A percentile compares a stretch with the other conserved stretches of the same genome.
Conservation (phyloP, 108 stramenopile genomes). For the Stephanodiscus triporus region DNA sequence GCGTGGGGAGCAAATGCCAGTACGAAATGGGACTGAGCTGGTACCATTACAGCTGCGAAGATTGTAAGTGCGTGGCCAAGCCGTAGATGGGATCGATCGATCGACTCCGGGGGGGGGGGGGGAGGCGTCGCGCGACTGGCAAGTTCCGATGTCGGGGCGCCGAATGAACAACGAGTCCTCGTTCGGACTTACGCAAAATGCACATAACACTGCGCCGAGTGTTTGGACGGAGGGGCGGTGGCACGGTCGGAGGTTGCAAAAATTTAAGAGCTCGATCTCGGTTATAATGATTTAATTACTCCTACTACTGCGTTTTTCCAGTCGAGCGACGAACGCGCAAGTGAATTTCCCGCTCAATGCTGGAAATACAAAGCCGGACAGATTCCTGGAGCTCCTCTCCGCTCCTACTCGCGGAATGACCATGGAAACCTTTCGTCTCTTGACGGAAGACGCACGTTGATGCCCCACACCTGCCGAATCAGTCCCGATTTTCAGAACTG, state of each 20-base stretch:
- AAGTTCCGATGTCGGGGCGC: not conserved
- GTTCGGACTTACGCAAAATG: too few species aligned
- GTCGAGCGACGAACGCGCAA: constrained; percentile 55
- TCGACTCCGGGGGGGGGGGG: too few species aligned
- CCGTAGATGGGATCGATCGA: constrained; percentile 47
- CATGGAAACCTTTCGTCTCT: constrained; percentile 44
- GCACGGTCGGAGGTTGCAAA: not conserved
- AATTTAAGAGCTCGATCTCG: not conserved
- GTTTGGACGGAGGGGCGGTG: not conserved
- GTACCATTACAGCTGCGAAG: constrained; percentile 81
- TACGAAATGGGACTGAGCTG: constrained; percentile 82
- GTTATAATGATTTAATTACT: not conserved
- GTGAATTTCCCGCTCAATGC: constrained; percentile 63
- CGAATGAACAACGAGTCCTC: not conserved
- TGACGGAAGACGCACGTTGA: not conserved
- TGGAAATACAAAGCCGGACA: constrained; percentile 60
- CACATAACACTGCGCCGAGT: too few species aligned
- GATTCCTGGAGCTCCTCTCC: constrained; percentile 20
- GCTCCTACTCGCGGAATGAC: constrained; percentile 20
- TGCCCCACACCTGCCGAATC: constrained; percentile 13
- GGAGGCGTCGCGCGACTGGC: not conserved
- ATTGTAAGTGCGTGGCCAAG: constrained; percentile 78
- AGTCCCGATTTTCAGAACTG: constrained; percentile 23
- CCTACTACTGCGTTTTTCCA: not conserved
- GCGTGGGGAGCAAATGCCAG: constrained; percentile 70